Evolutionary conservation across 2,329 filamentous ascomycete species (phyloP).

Genomic region (Dissoconium aciculare): DNA sequence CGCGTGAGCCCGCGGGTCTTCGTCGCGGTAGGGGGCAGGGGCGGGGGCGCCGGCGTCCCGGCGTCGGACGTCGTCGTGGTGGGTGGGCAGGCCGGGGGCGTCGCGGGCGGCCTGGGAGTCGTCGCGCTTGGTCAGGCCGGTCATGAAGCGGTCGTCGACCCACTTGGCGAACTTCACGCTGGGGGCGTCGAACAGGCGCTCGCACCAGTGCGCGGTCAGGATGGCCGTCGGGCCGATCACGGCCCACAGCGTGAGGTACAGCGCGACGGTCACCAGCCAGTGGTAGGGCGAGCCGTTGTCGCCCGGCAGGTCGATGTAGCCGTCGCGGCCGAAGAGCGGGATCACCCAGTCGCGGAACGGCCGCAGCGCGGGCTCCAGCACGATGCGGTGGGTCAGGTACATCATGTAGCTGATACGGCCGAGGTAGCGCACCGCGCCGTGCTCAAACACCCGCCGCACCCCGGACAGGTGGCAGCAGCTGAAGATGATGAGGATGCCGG

Average conservation of each 20-base stretch:
- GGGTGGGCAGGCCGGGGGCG: neutral
- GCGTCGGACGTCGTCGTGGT: too few species aligned
- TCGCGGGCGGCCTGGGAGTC: neutral
- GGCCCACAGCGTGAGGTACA: conserved; percentile 4
- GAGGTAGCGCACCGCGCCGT: conserved; percentile 8
- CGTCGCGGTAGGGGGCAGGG: too few species aligned
- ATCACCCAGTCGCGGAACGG: conserved; percentile 1
- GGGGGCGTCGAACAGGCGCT: conserved; percentile 8
- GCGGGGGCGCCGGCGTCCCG: too few species aligned
- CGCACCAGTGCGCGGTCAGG: conserved; percentile 8
- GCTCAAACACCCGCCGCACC: conserved; percentile 7
- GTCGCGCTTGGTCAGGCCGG: neutral
- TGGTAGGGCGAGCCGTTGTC: conserved; percentile 2
- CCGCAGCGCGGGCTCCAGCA: conserved; percentile 6
- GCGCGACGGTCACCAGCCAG: conserved; percentile 4
- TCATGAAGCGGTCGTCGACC: conserved; percentile 7
- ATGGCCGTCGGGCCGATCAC: conserved; percentile 5
- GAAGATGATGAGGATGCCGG: conserved; percentile 11
- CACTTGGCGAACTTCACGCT: conserved; percentile 7
- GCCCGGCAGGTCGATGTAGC: conserved; percentile 4
- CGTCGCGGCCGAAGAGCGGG: conserved; percentile 3
- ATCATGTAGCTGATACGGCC: conserved; percentile 14
- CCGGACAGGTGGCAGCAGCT: conserved; percentile 7
- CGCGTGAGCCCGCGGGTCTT: too few species aligned
- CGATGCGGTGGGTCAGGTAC: conserved; percentile 12